Evolutionary conservation across 2,329 filamentous ascomycete species (phyloP).

Genomic region (Alternaria ethzedia): DNA sequence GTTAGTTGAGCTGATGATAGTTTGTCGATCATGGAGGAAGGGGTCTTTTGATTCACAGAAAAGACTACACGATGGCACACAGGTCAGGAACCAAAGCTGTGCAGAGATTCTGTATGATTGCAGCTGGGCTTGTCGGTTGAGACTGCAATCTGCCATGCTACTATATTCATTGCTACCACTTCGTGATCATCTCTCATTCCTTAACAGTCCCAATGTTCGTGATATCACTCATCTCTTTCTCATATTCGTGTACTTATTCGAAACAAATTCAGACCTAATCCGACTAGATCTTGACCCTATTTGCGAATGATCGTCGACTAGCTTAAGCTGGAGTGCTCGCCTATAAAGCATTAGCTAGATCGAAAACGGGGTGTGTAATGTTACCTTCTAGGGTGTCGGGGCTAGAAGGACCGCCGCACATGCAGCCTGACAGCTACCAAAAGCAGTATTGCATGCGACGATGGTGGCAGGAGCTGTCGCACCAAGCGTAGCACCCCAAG

Average conservation of each 20-base stretch:
- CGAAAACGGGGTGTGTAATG: neutral
- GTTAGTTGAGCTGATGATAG: neutral
- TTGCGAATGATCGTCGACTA: neutral
- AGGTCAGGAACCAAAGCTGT: neutral
- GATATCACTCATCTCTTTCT: neutral
- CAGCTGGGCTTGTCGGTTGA: neutral
- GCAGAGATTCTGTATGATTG: neutral
- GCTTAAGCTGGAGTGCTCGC: neutral
- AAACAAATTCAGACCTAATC: neutral
- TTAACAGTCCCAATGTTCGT: neutral
- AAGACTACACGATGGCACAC: neutral
- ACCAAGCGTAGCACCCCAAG: slow-evolving; percentile 51
- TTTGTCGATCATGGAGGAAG: neutral
- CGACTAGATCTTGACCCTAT: neutral
- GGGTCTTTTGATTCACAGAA: neutral
- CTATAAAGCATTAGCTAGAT: neutral
- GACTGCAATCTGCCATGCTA: neutral
- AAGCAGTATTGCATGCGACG: slow-evolving; percentile 55
- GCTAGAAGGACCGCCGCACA: slow-evolving; percentile 48
- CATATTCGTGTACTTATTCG: neutral
- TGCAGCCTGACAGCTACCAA: slow-evolving; percentile 55
- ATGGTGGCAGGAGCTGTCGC: slow-evolving; percentile 51
- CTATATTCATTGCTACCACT: neutral
- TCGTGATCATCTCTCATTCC: neutral
- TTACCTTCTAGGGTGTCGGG: slow-evolving; percentile 38